Evolutionary conservation across 2,329 filamentous ascomycete genomes (phyloP).

Genomic region (Exophiala bonariae): DNA sequence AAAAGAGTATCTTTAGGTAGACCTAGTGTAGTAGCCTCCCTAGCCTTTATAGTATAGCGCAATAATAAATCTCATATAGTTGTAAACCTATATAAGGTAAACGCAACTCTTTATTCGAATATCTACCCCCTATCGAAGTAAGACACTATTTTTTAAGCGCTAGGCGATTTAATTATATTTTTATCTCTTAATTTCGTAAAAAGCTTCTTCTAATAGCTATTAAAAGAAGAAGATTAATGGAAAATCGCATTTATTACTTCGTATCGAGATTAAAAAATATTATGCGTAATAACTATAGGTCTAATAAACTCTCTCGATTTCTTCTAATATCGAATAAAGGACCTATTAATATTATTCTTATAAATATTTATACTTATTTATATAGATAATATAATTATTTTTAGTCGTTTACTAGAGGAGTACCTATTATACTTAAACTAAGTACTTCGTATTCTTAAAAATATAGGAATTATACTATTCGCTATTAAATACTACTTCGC

Average conservation of each 20-base stretch:
- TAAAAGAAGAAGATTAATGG: not conserved
- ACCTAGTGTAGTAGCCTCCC: not conserved
- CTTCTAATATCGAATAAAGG: not conserved
- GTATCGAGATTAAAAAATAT: not conserved
- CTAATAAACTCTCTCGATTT: not conserved
- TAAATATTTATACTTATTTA: not conserved
- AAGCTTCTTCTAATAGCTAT: not conserved
- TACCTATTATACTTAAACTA: not conserved
- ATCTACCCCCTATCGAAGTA: not conserved
- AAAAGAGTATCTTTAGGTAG: not conserved
- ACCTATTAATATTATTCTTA: not conserved
- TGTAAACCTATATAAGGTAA: not conserved
- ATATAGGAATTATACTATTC: not conserved
- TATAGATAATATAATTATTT: not conserved
- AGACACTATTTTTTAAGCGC: not conserved
- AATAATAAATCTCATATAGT: not conserved
- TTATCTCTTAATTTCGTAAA: not conserved
- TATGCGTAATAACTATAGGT: not conserved
- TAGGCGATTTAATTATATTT: not conserved
- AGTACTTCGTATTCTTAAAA: not conserved
- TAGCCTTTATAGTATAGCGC: not conserved
- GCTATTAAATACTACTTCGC: not conserved
- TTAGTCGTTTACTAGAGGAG: not conserved
- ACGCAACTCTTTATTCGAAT: not conserved
- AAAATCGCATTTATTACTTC: not conserved